Evolutionary conservation across 139 green algal genomes (phyloP), one percentile per base, ranked within the genome.

Genomic region (Trebouxia sp.): DNA sequence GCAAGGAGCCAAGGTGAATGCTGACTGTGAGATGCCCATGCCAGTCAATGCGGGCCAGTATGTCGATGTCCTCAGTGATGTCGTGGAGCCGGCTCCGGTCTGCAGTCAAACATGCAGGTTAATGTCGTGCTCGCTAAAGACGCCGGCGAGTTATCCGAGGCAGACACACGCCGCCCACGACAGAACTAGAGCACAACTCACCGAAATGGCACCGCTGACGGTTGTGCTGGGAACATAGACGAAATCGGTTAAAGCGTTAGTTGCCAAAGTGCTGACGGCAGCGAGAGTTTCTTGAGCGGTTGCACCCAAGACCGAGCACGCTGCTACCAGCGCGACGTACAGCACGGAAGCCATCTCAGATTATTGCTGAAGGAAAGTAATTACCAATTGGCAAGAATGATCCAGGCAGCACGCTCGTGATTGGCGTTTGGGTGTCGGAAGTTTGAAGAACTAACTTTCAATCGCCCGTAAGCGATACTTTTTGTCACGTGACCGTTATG

Each of bases 1-100:
- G 37, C 81, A 85, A 6, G 75, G 48, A 32, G 74, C 58, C 56
- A 85, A 66, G 24, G 58, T 76, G 45, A 85, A 85, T 37, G 28
- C 32, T 11, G 74, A 81, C 43, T 85, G 81, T 8, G 74, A 70
- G 22, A 85, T 81, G 6, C 58, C 74, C 42, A 58, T 20, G 30
- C 53, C 58, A 24, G 62, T 35, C 62, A 72, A 45, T 14, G 62
- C 62, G 28, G 62, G 62, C 32, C 35, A 72, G 12, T 45, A 72
- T n/a, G 32, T 45, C 0, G 32, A 17, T 28, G 62, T 72, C 12
- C 62, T 45, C 62, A 72, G 43, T 22, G n/a, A 42, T 1, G 62
- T 72, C 0, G 35, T 43, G 28, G 32, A 45, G 35, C 20, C 17
- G 12, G 62, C 62, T 32, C 62, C 62, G 28, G 62, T 72, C 62